Conservation (phyloP, 805 yeast species). For the Teunomyces tritomae region DNA sequence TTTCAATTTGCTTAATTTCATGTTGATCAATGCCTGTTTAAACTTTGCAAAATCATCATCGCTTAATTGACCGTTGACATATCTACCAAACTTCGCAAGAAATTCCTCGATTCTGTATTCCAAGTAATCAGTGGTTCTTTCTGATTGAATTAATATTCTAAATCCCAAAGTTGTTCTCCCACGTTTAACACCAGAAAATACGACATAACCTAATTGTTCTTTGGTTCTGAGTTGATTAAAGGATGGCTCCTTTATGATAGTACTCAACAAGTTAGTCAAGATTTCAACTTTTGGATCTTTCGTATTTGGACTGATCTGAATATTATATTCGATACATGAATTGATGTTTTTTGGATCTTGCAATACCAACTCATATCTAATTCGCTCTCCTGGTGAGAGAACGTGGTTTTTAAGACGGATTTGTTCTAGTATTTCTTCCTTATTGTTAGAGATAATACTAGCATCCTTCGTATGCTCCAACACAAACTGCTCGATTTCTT, state of each 20-base stretch:
- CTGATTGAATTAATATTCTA: slow-evolving; percentile 80
- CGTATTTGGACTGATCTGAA: slow-evolving; percentile 56
- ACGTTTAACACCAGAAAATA: slow-evolving; percentile 69
- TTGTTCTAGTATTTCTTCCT: slow-evolving; percentile 20
- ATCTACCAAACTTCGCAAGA: slow-evolving; percentile 45
- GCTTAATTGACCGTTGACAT: slow-evolving; percentile 46
- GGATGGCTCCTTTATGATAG: slow-evolving; percentile 80
- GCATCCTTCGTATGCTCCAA: slow-evolving; percentile 5
- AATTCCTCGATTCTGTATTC: slow-evolving; percentile 75
- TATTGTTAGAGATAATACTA: slow-evolving; percentile 24
- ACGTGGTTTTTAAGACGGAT: slow-evolving; percentile 36
- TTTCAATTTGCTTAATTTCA: slow-evolving; percentile 68
- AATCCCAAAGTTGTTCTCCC: slow-evolving; percentile 73
- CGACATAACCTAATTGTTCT: slow-evolving; percentile 94
- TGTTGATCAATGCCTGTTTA: slow-evolving; percentile 63
- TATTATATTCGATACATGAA: slow-evolving; percentile 76
- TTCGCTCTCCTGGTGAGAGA: slow-evolving; percentile 37
- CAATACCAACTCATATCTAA: slow-evolving; percentile 48
- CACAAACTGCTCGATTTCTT: slow-evolving; percentile 45
- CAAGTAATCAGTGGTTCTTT: slow-evolving; percentile 68
- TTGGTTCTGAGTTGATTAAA: slow-evolving; percentile 87
- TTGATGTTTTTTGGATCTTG: slow-evolving; percentile 73
- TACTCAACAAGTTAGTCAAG: slow-evolving; percentile 63
- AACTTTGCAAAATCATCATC: slow-evolving; percentile 67
- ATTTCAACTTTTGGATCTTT: slow-evolving; percentile 35